Percentiles rank a stretch among this genome's conserved stretches.
Conservation (phyloP, 2,329 filamentous ascomycete genomes). For the Xylariaceae sp. region DNA sequence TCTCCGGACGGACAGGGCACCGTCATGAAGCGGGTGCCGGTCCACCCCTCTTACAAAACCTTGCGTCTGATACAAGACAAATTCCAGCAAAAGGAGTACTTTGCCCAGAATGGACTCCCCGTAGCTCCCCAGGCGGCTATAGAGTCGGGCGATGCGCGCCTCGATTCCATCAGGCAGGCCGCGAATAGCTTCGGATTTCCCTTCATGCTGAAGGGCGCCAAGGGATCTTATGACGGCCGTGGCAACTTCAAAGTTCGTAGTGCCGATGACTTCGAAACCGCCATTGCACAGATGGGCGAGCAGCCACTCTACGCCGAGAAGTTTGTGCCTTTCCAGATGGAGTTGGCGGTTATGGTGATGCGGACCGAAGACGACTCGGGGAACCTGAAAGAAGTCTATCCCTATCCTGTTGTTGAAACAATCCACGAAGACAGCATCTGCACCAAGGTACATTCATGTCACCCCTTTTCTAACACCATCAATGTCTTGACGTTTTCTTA, state of each 20-base stretch:
- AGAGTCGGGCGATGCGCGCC: slow-evolving; percentile 47
- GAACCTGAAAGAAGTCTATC: slow-evolving; percentile 47
- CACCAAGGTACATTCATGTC: slow-evolving; percentile 59
- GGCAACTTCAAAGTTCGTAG: slow-evolving; percentile 53
- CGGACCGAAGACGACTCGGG: slow-evolving; percentile 68
- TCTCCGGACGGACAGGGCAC: slow-evolving; percentile 35
- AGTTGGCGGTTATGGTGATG: slow-evolving; percentile 91
- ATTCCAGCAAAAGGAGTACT: slow-evolving; percentile 79
- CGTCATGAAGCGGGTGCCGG: slow-evolving; percentile 46
- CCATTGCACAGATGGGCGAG: slow-evolving; percentile 62
- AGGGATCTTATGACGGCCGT: slow-evolving; percentile 87
- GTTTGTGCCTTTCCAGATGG: slow-evolving; percentile 78
- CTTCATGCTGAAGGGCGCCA: slow-evolving; percentile 87
- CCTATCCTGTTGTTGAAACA: slow-evolving; percentile 89
- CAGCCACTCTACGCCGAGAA: slow-evolving; percentile 81
- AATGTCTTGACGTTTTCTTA: background rate
- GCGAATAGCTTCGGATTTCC: slow-evolving; percentile 67
- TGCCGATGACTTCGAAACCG: slow-evolving; percentile 49
- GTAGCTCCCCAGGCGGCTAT: slow-evolving; percentile 67
- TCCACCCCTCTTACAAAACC: slow-evolving; percentile 81
- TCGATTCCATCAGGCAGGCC: slow-evolving; percentile 57
- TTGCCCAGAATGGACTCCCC: slow-evolving; percentile 61
- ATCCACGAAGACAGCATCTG: slow-evolving; percentile 94
- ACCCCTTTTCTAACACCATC: background rate
- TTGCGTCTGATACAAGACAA: slow-evolving; percentile 91